These are phyloP conservation scores for Musa itinerans DNA, from an alignment of 176 grass and related monocot genomes.

Conservation along the genomic window DNA sequence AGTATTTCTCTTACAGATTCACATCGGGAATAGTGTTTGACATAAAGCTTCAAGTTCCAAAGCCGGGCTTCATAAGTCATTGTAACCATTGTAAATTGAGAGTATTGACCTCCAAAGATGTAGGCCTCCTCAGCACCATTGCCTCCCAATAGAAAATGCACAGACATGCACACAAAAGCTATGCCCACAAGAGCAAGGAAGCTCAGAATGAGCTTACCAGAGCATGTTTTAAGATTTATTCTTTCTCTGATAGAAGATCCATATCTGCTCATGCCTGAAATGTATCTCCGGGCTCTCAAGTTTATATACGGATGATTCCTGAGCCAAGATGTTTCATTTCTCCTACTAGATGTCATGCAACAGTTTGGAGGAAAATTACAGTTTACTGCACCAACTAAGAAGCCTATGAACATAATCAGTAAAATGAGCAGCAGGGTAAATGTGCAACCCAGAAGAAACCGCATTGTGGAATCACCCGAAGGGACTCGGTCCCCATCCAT, in stretches of 20 bases:
- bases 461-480: conserved; percentile 69
- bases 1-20: conserved; percentile 91
- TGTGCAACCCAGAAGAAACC: conserved; percentile 53
- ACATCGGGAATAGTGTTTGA: conserved; percentile 87
- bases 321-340: conserved; percentile 41
- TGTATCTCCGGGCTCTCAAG: conserved; percentile 59
- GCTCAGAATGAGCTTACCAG: conserved; percentile 43
- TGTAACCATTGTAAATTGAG: conserved; percentile 86
- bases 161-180: conserved; percentile 53
- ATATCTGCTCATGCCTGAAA: conserved; percentile 39
- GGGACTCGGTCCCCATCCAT: conserved; percentile 91
- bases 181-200: conserved; percentile 45
- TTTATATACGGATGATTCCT: conserved; percentile 51
- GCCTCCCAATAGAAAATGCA: conserved; percentile 69
- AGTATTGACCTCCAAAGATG: conserved; percentile 49
- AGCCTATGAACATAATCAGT: conserved; percentile 52
- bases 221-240: conserved; percentile 54
- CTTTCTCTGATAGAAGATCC: conserved; percentile 49
- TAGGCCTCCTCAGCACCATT: conserved; percentile 84
- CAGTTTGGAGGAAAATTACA: conserved; percentile 38
- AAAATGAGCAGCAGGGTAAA: conserved; percentile 29
- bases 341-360: conserved; percentile 37
- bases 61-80: conserved; percentile 96
- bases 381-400: conserved; percentile 50
- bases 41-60: conserved; percentile 88